Evolutionary conservation across 495 filamentous ascomycete species (phyloP).

Genomic region (Trichocladium antarcticum): DNA sequence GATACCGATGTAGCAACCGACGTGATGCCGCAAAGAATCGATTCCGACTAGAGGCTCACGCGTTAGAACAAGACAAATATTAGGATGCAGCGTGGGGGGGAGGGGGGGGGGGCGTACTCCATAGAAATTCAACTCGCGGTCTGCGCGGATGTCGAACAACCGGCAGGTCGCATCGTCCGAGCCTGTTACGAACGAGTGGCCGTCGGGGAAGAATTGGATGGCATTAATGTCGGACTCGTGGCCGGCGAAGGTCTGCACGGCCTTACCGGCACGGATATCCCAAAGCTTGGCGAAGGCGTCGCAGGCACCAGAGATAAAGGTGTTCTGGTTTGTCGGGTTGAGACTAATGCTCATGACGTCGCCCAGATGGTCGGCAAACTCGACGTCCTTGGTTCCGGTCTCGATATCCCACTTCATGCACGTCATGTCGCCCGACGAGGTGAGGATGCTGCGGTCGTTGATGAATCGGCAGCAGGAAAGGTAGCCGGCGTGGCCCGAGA

Average conservation of each 20-base stretch:
- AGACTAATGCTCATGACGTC: conserved; percentile 99
- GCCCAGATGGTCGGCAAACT: conserved; percentile 96
- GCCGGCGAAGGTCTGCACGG: conserved; percentile 94
- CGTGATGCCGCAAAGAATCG: conserved; percentile 94
- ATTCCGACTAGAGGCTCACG: conserved; percentile 58
- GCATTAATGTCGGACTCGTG: conserved; percentile 99
- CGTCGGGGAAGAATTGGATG: conserved; percentile 98
- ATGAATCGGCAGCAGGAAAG: conserved; percentile 98
- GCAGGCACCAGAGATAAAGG: conserved; percentile 96
- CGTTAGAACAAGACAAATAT: not conserved
- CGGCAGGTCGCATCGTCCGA: conserved; percentile 97
- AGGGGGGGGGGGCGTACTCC: no score
- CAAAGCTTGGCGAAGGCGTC: conserved; percentile 97
- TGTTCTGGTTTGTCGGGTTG: conserved; percentile 97
- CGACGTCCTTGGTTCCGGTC: conserved; percentile 90
- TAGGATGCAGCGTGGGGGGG: no score
- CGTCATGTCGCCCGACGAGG: conserved; percentile 98
- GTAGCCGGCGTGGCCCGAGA: conserved; percentile 95
- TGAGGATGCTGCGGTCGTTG: conserved; percentile 95
- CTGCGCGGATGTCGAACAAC: conserved; percentile 93
- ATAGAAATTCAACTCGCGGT: conserved; percentile 92
- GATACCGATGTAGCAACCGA: conserved; percentile 98
- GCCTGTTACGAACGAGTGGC: conserved; percentile 95
- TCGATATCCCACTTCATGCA: conserved; percentile 99
- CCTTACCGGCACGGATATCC: conserved; percentile 98